A percentile compares a stretch with the other conserved stretches of the same genome.
Conservation (phyloP, 2,329 filamentous ascomycete species). For the Pyricularia sp. region DNA sequence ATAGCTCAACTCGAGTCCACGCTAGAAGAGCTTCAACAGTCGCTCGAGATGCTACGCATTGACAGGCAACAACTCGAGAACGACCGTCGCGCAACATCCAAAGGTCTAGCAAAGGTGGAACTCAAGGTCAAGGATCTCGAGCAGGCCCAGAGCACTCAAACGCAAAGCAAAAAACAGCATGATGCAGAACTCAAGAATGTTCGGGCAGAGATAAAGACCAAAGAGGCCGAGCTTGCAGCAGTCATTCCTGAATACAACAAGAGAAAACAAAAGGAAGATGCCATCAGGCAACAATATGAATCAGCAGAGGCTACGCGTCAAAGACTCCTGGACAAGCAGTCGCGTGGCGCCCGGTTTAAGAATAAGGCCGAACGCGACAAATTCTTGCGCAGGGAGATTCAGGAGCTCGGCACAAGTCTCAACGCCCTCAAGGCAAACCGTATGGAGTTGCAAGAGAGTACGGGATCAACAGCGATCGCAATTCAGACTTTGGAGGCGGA, state of each 20-base stretch:
- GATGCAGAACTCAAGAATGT: constrained; percentile 65
- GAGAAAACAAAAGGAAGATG: constrained; percentile 63
- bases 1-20: constrained; percentile 69
- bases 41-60: constrained; percentile 74
- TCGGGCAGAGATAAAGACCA: constrained; percentile 62
- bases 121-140: constrained; percentile 71
- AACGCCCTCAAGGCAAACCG: constrained; percentile 76
- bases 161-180: constrained; percentile 63
- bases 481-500: constrained; percentile 52
- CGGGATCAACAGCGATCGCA: constrained; percentile 26
- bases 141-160: constrained; percentile 72
- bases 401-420: constrained; percentile 67
- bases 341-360: constrained; percentile 75
- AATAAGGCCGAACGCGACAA: constrained; percentile 83
- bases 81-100: constrained; percentile 75
- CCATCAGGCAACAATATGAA: constrained; percentile 62
- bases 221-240: constrained; percentile 65
- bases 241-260: constrained; percentile 70
- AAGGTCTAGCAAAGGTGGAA: constrained; percentile 75
- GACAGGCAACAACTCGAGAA: constrained; percentile 84
- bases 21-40: constrained; percentile 70
- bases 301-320: constrained; percentile 65
- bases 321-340: constrained; percentile 86
- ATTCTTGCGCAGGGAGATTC: constrained; percentile 71
- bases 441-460: constrained; percentile 77